A percentile compares a stretch with the other conserved stretches of the same genome.
These are phyloP conservation scores for Cyclotella choctawhatcheeana DNA, from an alignment of 108 stramenopile species.

Conservation along the genomic window DNA sequence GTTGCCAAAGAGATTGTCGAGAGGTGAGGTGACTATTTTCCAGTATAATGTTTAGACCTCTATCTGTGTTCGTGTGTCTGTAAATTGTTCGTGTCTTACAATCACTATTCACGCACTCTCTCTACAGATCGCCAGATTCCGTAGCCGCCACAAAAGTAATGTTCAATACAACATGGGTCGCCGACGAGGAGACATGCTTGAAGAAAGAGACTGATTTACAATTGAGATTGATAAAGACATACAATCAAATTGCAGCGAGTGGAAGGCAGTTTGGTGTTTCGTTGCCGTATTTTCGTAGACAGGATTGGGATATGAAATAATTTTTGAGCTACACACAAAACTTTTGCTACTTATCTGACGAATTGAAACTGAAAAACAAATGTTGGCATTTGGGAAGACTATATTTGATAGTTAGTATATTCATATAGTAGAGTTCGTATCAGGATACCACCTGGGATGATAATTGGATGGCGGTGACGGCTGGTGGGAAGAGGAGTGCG, in stretches of 20 bases:
- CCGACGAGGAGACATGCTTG: constrained; percentile 66
- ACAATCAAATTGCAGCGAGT: constrained; percentile 86
- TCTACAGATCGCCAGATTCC: constrained; percentile 84
- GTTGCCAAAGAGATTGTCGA: constrained; percentile 68
- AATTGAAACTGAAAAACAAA: too few relatives aligned
- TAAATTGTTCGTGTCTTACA: too few relatives aligned
- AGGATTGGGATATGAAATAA: constrained; percentile 27
- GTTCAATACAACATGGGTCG: constrained; percentile 81
- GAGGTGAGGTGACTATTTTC: constrained; percentile 20
- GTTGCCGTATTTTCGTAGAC: constrained; percentile 76
- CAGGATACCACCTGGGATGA: constrained; percentile 86
- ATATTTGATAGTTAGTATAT: too few relatives aligned
- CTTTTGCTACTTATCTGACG: too few relatives aligned
- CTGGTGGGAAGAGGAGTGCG: constrained; percentile 80
- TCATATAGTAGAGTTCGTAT: constrained; percentile 73
- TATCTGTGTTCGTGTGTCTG: not conserved
- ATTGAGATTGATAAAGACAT: constrained; percentile 67
- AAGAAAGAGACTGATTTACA: constrained; percentile 77
- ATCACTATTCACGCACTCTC: too few relatives aligned
- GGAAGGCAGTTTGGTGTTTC: constrained; percentile 77
- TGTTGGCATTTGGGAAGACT: too few relatives aligned
- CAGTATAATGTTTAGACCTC: too few relatives aligned
- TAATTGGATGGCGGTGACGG: constrained; percentile 89
- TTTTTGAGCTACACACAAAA: not conserved
- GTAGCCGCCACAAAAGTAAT: constrained; percentile 79